Evolutionary conservation across 78 protist species (phyloP).

Genomic region (Polysphondylium violaceum): DNA sequence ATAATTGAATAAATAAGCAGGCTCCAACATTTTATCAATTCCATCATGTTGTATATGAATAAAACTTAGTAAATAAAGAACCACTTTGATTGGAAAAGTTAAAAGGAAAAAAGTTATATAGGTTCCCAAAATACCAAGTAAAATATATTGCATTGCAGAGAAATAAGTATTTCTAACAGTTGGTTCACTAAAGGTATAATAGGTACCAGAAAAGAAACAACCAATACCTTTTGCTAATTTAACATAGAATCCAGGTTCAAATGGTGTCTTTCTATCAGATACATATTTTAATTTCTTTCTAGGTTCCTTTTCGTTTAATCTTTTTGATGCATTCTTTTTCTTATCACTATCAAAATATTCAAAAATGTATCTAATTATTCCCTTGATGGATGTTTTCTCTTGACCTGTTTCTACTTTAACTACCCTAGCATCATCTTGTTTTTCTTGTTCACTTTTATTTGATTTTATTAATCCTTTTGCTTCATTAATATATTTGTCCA

Average conservation of each 20-base stretch:
- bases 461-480: background rate
- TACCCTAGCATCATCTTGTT: background rate
- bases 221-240: conserved; percentile 38
- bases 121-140: conserved; percentile 33
- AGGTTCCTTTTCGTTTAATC: background rate
- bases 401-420: no score
- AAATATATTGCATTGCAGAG: background rate
- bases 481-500: conserved; percentile 50
- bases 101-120: background rate
- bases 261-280: conserved; percentile 33
- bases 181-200: background rate
- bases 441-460: background rate
- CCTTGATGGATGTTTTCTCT: no score
- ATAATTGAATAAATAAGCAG: background rate
- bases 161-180: conserved; percentile 5
- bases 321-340: background rate
- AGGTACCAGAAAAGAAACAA: conserved; percentile 4
- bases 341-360: conserved; percentile 10
- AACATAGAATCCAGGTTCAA: conserved; percentile 27
- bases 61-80: background rate
- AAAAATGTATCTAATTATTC: no score
- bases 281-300: conserved; percentile 6
- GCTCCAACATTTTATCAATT: background rate
- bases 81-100: conserved; percentile 16
- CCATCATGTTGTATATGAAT: background rate